Evolutionary conservation across 1,139 yeast species (phyloP).

Genomic region (Zygoascus sp.): DNA sequence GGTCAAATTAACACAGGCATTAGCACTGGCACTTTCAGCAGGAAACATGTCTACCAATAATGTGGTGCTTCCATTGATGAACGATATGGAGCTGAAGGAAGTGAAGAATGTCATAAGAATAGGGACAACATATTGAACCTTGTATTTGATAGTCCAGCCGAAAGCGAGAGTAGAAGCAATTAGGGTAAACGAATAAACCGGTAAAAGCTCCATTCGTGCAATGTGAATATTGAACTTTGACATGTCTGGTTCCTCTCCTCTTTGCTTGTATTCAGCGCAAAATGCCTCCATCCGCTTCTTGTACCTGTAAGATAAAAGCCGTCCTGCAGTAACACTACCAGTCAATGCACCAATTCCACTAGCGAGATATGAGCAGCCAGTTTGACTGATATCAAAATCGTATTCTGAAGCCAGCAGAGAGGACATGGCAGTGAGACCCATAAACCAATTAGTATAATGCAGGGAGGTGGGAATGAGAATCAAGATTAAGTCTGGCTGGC

Average conservation of each 20-base stretch:
- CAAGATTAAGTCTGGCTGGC: conserved; percentile 36
- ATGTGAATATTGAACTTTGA: conserved; percentile 44
- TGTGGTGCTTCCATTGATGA: conserved; percentile 49
- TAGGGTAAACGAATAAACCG: conserved; percentile 34
- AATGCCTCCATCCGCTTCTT: conserved; percentile 15
- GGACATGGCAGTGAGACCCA: conserved; percentile 60
- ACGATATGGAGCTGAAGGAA: conserved; percentile 50
- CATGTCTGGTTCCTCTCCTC: conserved; percentile 37
- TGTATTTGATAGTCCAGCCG: conserved; percentile 64
- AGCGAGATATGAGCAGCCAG: conserved; percentile 56
- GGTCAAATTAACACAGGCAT: conserved; percentile 55
- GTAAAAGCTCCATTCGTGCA: conserved; percentile 41
- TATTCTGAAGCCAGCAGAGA: conserved; percentile 48
- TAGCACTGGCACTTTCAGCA: conserved; percentile 53
- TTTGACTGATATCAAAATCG: conserved; percentile 46
- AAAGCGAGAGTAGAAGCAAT: conserved; percentile 44
- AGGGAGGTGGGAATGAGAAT: conserved; percentile 52
- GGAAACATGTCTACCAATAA: conserved; percentile 61
- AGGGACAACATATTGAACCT: conserved; percentile 50
- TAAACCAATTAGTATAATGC: conserved; percentile 65
- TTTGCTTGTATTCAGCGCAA: conserved; percentile 36
- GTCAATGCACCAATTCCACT: conserved; percentile 38
- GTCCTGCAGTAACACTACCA: conserved; percentile 36
- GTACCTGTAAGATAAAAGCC: conserved; percentile 33
- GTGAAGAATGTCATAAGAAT: conserved; percentile 47